These are phyloP conservation scores for Biscutella laevigata DNA, from an alignment of 441 rosid species.

Conservation along the genomic window DNA sequence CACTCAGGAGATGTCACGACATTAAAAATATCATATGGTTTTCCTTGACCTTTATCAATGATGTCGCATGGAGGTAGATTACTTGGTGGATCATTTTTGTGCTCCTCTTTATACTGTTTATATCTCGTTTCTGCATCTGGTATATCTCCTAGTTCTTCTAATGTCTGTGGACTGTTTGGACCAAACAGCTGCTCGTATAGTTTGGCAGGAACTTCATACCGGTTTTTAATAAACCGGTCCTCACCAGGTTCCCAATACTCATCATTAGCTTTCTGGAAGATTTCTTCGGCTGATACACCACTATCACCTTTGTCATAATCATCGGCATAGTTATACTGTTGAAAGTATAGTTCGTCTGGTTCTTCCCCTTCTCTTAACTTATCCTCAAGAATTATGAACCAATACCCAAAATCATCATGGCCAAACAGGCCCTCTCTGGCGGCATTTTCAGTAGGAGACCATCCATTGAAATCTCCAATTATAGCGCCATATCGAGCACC, in stretches of 20 bases:
- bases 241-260: slow-evolving; percentile 99
- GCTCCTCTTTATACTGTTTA: slow-evolving; percentile 67
- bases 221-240: slow-evolving; percentile 67
- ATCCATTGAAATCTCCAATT: slow-evolving; percentile 85
- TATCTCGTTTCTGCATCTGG: slow-evolving; percentile 83
- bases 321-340: slow-evolving; percentile 81
- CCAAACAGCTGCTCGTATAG: slow-evolving; percentile 88
- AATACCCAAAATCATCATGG: slow-evolving; percentile 91
- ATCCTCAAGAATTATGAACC: slow-evolving; percentile 91
- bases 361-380: slow-evolving; percentile 77
- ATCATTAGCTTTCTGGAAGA: slow-evolving; percentile 70
- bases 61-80: slow-evolving; percentile 75
- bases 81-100: slow-evolving; percentile 86
- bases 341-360: slow-evolving; percentile 89
- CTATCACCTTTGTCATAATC: slow-evolving; percentile 91
- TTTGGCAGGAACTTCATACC: slow-evolving; percentile 80
- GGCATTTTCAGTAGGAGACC: slow-evolving; percentile 81
- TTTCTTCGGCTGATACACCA: slow-evolving; percentile 64
- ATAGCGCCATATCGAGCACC: slow-evolving; percentile 96
- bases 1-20: slow-evolving; percentile 44
- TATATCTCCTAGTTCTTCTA: slow-evolving; percentile 71
- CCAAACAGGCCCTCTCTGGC: slow-evolving; percentile 87
- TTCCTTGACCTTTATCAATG: slow-evolving; percentile 70
- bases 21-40: slow-evolving; percentile 65
- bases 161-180: slow-evolving; percentile 83